phyloP scores from a whole-genome alignment of 768 basidiomycete species.

The Termitomyces sp. region DNA sequence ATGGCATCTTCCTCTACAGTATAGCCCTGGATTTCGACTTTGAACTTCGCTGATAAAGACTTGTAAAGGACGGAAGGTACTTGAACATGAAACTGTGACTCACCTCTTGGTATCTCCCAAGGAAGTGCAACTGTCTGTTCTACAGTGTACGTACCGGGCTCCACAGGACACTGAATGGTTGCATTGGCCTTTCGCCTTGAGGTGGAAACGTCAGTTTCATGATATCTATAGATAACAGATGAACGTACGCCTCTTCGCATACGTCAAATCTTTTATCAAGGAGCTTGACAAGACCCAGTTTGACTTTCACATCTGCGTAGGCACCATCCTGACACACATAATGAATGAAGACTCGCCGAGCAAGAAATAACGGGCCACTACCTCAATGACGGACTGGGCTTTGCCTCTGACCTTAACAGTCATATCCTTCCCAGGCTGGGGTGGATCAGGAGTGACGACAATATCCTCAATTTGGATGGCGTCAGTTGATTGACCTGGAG shows the following conservation, averaged over 20 bases:
- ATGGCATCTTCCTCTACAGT: constrained; percentile 69
- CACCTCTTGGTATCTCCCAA: constrained; percentile 84
- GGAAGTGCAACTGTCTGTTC: constrained; percentile 83
- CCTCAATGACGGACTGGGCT: constrained; percentile 60
- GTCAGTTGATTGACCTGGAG: constrained; percentile 39
- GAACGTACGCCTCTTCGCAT: constrained; percentile 88
- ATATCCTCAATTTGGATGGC: constrained; percentile 67
- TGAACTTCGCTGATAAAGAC: constrained; percentile 69
- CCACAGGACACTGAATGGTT: constrained; percentile 79
- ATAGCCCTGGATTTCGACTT: constrained; percentile 61
- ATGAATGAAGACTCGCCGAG: neutral
- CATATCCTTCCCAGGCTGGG: constrained; percentile 78
- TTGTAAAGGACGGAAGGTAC: constrained; percentile 3
- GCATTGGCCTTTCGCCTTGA: constrained; percentile 70
- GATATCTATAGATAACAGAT: neutral
- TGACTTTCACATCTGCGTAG: constrained; percentile 84
- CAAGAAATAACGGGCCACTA: constrained; percentile 21
- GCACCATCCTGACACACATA: constrained; percentile 68
- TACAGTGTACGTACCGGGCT: constrained; percentile 65
- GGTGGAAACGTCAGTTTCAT: constrained; percentile 1
- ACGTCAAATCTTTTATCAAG: constrained; percentile 79
- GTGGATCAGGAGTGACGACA: constrained; percentile 78
- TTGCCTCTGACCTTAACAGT: constrained; percentile 76
- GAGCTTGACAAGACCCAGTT: constrained; percentile 92
- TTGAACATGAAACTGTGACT: constrained; percentile 10